These are phyloP conservation scores for Rhodotorula sp. DNA, from an alignment of 1,284 basidiomycete species.

Conservation along the genomic window DNA sequence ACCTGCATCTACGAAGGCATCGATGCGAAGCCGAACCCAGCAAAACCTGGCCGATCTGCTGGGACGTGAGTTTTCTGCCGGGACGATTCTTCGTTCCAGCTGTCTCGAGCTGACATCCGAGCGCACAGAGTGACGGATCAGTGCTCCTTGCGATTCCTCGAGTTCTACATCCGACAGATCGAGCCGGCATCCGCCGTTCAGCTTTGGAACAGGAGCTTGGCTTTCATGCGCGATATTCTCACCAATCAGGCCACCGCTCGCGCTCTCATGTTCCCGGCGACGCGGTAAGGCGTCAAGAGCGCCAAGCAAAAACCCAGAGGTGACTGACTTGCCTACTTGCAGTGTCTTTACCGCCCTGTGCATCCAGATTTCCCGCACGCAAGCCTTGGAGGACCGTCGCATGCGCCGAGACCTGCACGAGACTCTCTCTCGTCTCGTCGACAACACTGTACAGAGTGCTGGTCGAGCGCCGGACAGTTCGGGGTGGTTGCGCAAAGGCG, in stretches of 20 bases:
- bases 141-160: slow-evolving; percentile 73
- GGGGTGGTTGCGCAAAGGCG: slow-evolving; percentile 70
- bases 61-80: neutral
- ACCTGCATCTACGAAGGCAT: slow-evolving; percentile 78
- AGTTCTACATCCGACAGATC: slow-evolving; percentile 76
- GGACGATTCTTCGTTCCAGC: too few species aligned
- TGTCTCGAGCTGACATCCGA: neutral
- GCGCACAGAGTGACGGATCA: slow-evolving; percentile 7
- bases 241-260: slow-evolving; percentile 64
- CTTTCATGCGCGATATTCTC: slow-evolving; percentile 75
- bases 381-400: slow-evolving; percentile 82
- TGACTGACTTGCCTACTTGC: neutral
- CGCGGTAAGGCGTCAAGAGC: slow-evolving; percentile 58
- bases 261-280: slow-evolving; percentile 66
- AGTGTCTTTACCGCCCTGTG: slow-evolving; percentile 78
- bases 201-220: slow-evolving; percentile 76
- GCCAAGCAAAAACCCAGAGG: too few species aligned
- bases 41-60: slow-evolving; percentile 25
- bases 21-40: slow-evolving; percentile 39
- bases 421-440: slow-evolving; percentile 77
- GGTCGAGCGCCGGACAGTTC: slow-evolving; percentile 71
- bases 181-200: slow-evolving; percentile 87
- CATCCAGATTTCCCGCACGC: slow-evolving; percentile 80
- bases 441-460: slow-evolving; percentile 71
- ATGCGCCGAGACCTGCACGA: slow-evolving; percentile 90